Base-by-base conservation (phyloP, 805 yeast species). In the Kuraishia hungarica region DNA sequence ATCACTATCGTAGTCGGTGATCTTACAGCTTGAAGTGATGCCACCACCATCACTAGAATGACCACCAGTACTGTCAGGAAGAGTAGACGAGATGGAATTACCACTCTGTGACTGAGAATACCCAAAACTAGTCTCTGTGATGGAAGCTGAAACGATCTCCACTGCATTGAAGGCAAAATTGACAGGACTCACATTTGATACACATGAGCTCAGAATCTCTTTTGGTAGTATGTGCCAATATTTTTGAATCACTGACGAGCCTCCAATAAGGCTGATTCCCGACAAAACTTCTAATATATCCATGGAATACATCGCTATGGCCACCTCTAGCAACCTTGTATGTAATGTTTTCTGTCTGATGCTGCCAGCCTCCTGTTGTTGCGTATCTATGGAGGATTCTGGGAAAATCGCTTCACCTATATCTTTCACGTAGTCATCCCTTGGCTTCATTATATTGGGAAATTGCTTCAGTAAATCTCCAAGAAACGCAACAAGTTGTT, bases 251-350 rank as follows among this genome's bases (percentile, higher is more conserved):
- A 43, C 48, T 20, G 56, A 51, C 6, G 65, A 61, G 50, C 60
- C 72, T 55, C 13, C 66, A 56, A 1, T 62, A 2, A 11, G 17
- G 20, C 67, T 53, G 29, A 70, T 54, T 52, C 61, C 64, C 15
- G 73, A 61, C 19, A 82, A 64, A 0, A 72, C 68, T 60, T 85
- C 90, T 21, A 86, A 59, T 2, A 82, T 68, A 61, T 86, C 91
- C 66, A 81, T 72, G 1, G 81, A 69, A 62, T 77, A 80, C 0
- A 78, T 65, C 5, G 84, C 67, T 0, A 75, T 72, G 56, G 83
- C 72, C 28, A 77, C 76, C 55, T 84, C 83, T 1, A 85, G 63
- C 2, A 80, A 64, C 56, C 75, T 76, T 21, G 64, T 65, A 57
- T 77, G 85, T 54, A 76, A 72, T 4, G 76, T 74, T 51, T 71